phyloP scores from a whole-genome alignment of 495 filamentous ascomycete genomes.

The Trichocladium antarcticum region DNA sequence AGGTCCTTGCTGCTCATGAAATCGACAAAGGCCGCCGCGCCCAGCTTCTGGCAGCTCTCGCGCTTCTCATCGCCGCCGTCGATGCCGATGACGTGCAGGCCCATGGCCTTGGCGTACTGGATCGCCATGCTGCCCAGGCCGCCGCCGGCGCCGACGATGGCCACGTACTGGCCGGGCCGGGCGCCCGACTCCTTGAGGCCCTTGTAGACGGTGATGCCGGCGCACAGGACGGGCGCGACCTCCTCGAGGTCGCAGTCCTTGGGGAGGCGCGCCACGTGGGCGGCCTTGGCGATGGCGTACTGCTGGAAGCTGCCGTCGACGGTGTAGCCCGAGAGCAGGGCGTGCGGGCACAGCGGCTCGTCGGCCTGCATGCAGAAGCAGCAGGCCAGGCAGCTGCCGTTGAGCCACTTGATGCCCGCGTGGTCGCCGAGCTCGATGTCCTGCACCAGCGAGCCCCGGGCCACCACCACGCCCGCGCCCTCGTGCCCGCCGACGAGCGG shows the following conservation, averaged over 20 bases:
- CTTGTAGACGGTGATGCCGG: constrained; percentile 89
- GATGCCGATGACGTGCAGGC: constrained; percentile 63
- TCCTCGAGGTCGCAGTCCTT: constrained; percentile 65
- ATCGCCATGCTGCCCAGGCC: constrained; percentile 72
- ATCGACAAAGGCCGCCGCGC: constrained; percentile 65
- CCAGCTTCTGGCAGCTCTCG: constrained; percentile 54
- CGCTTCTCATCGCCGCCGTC: constrained; percentile 71
- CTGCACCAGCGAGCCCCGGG: constrained; percentile 58
- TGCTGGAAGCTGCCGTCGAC: constrained; percentile 91
- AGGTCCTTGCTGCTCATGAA: constrained; percentile 62
- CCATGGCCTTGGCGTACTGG: constrained; percentile 87
- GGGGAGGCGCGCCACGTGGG: constrained; percentile 68
- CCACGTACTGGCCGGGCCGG: constrained; percentile 64
- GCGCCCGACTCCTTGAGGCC: constrained; percentile 74
- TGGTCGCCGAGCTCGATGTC: constrained; percentile 70
- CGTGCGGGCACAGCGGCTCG: constrained; percentile 63
- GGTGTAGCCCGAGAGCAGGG: constrained; percentile 74
- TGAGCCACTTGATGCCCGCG: constrained; percentile 85
- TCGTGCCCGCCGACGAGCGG: constrained; percentile 93
- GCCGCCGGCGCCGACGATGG: constrained; percentile 81
- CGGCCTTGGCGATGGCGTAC: constrained; percentile 77
- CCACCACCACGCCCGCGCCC: constrained; percentile 77
- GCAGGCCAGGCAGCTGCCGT: constrained; percentile 69
- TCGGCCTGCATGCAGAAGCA: constrained; percentile 62
- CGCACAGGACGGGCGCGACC: constrained; percentile 71